These are phyloP conservation scores for Arxiozyma slooffiae DNA, from an alignment of 1,139 yeast species.

Conservation along the genomic window DNA sequence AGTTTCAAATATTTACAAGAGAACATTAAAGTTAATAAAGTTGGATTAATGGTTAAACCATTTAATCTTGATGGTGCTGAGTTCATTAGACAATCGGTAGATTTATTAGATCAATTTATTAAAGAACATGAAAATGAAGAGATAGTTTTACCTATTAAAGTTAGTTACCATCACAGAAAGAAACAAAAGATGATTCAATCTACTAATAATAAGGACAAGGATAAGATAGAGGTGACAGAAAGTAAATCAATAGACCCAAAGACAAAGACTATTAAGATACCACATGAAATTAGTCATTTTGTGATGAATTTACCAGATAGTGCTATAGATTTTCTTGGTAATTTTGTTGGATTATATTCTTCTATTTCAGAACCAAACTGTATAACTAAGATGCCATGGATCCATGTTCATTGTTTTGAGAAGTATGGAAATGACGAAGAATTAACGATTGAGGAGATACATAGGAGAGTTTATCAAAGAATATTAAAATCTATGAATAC, in stretches of 20 bases:
- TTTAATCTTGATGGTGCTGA: constrained; percentile 75
- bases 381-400: constrained; percentile 55
- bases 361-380: constrained; percentile 17
- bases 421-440: constrained; percentile 67
- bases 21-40: constrained; percentile 60
- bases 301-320: constrained; percentile 96
- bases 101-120: constrained; percentile 33
- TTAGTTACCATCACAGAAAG: constrained; percentile 19
- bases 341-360: constrained; percentile 60
- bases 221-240: constrained; percentile 1
- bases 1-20: constrained; percentile 59
- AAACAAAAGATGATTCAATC: constrained; percentile 18
- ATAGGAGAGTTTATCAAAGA: constrained; percentile 50
- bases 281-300: constrained; percentile 56
- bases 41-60: constrained; percentile 48
- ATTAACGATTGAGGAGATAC: constrained; percentile 56
- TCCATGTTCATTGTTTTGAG: constrained; percentile 89
- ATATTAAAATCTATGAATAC: constrained; percentile 45
- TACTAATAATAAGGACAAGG: too few relatives aligned
- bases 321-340: constrained; percentile 76
- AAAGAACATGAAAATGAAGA: constrained; percentile 23
- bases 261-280: constrained; percentile 38
- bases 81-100: constrained; percentile 56
- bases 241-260: constrained; percentile 24
- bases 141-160: constrained; percentile 25